These are phyloP conservation scores for Ceratopteris richardii DNA, from an alignment of 75 land plant species.

Conservation along the genomic window DNA sequence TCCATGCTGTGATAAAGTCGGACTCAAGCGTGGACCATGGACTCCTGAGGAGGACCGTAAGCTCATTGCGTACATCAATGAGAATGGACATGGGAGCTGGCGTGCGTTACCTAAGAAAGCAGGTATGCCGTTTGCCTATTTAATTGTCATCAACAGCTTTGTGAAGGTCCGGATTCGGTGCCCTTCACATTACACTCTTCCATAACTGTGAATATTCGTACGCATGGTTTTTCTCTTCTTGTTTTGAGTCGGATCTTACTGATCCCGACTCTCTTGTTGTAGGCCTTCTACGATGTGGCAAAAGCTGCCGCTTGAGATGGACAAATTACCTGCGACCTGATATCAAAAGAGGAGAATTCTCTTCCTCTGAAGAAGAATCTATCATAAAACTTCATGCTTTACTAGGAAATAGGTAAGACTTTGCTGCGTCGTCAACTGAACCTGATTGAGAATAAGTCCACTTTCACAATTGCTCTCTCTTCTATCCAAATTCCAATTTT, in stretches of 20 bases:
- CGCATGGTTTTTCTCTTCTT: no score
- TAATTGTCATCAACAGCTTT: no score
- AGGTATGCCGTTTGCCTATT: not conserved
- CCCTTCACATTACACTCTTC: no score
- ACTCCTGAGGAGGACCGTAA: slow-evolving; percentile 20
- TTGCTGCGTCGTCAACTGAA: not conserved
- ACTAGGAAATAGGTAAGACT: not conserved
- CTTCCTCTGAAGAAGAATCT: not conserved
- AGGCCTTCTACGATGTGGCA: not conserved
- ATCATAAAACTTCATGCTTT: not conserved
- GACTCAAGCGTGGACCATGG: slow-evolving; percentile 9
- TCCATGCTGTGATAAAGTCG: slow-evolving; percentile 16
- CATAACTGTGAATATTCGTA: no score
- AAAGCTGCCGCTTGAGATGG: slow-evolving; percentile 2
- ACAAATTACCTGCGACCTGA: slow-evolving; percentile 2
- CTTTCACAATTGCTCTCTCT: not conserved
- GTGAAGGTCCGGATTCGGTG: no score
- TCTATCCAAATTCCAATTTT: not conserved
- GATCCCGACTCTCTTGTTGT: no score
- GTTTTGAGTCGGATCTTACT: no score
- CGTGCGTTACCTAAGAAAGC: slow-evolving; percentile 16
- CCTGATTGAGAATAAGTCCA: not conserved
- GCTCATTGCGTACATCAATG: slow-evolving; percentile 6
- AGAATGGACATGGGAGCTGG: slow-evolving; percentile 15
- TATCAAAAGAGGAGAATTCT: slow-evolving; percentile 1